Percentiles rank a stretch among this genome's conserved stretches.
Conservation (phyloP, 495 filamentous ascomycete species). For the Xylaria cubensis region DNA sequence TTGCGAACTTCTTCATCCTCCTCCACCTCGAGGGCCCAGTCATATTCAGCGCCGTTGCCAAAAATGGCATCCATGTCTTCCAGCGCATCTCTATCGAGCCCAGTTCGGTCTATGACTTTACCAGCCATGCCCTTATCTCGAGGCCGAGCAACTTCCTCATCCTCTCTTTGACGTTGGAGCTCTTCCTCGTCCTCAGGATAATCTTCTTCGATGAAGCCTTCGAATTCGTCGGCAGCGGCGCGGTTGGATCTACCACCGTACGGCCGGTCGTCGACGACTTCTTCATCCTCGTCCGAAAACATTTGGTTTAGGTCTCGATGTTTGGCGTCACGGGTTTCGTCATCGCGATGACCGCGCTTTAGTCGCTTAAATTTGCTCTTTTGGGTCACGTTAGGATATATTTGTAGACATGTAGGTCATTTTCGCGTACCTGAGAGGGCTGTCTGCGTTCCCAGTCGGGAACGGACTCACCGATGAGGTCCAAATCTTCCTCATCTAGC, state of each 20-base stretch:
- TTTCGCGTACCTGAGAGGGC: constrained; percentile 62
- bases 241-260: constrained; percentile 58
- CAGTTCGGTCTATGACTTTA: constrained; percentile 68
- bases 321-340: constrained; percentile 62
- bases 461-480: constrained; percentile 83
- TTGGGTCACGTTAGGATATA: constrained; percentile 36
- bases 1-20: constrained; percentile 77
- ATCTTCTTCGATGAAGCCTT: constrained; percentile 97
- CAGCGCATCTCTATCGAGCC: constrained; percentile 86
- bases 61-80: constrained; percentile 97
- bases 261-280: constrained; percentile 63
- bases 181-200: constrained; percentile 87
- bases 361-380: constrained; percentile 93
- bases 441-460: constrained; percentile 71
- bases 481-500: constrained; percentile 94
- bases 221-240: constrained; percentile 82
- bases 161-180: constrained; percentile 76
- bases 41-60: constrained; percentile 92
- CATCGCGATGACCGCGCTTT: constrained; percentile 88
- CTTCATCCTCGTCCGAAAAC: constrained; percentile 94
- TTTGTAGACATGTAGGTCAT: not conserved
- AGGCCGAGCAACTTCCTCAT: constrained; percentile 82
- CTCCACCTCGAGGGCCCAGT: constrained; percentile 87
- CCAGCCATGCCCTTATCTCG: constrained; percentile 68
- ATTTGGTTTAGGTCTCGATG: constrained; percentile 83